Base-by-base conservation (phyloP, 495 filamentous ascomycete genomes). In the Echria macrotheca region DNA sequence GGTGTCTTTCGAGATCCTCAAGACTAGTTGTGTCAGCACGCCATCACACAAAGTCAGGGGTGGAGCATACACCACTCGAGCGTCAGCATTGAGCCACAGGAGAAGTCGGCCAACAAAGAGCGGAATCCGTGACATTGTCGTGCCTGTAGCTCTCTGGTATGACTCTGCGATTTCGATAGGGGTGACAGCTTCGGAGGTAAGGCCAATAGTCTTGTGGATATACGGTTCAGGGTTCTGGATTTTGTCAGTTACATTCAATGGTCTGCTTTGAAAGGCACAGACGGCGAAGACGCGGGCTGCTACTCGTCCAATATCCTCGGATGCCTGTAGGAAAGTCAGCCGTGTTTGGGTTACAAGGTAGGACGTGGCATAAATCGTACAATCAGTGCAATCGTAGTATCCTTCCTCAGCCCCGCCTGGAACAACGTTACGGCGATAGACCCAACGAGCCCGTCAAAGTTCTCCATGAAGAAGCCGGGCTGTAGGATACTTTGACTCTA, bases 401-500 rank as follows among this genome's bases (percentile, higher is more conserved):
- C 63, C 28, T 56, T 41, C 10, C 44, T 57, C 48, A 71, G 44
- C 1, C 63, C 63, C 14, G 55, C 48, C 2, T 48, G 52, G 31
- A 64, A 44, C 8, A 68, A 18, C 3, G 50, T 32, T 0, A 55
- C 53, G 2, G 53, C 52, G 12, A 68, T 47, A 3, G 50, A 39
- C 1, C 65, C 65, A 15, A 66, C 31, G 1, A 54, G 41, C 1
- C 57, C 63, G 8, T 62, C 58, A 18, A 68, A 59, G 42, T 70
- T 71, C 50, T 73, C 70, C 60, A 68, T 65, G 52, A 73, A 73
- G 38, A 68, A 62, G 1, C 65, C 64, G 4, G 70, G 70, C 25
- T 67, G 56, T 10, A 73, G 40, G 21, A 71, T 60, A 2, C 65
- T 73, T 32, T 41, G 24, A n/a, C n/a, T n/a, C n/a, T n/a, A n/a